Percentiles rank a stretch among this genome's conserved stretches.
Evolutionary conservation across 2,329 filamentous ascomycete species (phyloP).

Genomic region (Zymoseptoria crescenta): DNA sequence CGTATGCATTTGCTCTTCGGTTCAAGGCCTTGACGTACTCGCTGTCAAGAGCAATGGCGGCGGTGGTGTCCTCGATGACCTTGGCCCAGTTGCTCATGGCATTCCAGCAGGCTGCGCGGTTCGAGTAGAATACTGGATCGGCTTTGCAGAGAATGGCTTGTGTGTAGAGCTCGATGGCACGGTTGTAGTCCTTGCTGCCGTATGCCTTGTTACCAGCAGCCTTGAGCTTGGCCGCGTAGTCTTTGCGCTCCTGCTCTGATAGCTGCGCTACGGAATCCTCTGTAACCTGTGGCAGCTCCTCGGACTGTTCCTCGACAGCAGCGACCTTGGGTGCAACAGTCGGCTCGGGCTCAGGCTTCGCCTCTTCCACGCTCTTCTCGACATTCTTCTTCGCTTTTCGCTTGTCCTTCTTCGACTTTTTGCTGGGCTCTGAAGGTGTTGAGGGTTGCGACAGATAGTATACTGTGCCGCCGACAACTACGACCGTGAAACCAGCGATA

Average conservation of each 20-base stretch:
- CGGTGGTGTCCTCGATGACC: constrained; percentile 93
- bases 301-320: constrained; percentile 32
- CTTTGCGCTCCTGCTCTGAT: constrained; percentile 63
- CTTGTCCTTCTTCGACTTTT: constrained; percentile 82
- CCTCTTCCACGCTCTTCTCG: constrained; percentile 20
- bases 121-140: constrained; percentile 97
- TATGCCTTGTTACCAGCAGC: constrained; percentile 95
- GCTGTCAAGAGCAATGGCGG: constrained; percentile 84
- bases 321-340: constrained; percentile 22
- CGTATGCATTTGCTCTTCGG: constrained; percentile 91
- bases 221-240: constrained; percentile 86
- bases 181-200: constrained; percentile 85
- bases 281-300: constrained; percentile 44
- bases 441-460: constrained; percentile 65
- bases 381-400: constrained; percentile 76
- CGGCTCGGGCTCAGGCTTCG: constrained; percentile 7
- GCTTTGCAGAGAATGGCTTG: constrained; percentile 95
- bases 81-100: constrained; percentile 88
- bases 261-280: constrained; percentile 38
- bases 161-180: constrained; percentile 88
- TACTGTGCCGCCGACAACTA: constrained; percentile 82
- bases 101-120: constrained; percentile 95
- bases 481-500: constrained; percentile 87
- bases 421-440: constrained; percentile 44
- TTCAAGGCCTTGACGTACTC: constrained; percentile 98